A percentile compares a stretch with the other conserved stretches of the same genome.
These are phyloP conservation scores for Aureobasidium sp. DNA, from an alignment of 2,329 filamentous ascomycete genomes.

Conservation along the genomic window DNA sequence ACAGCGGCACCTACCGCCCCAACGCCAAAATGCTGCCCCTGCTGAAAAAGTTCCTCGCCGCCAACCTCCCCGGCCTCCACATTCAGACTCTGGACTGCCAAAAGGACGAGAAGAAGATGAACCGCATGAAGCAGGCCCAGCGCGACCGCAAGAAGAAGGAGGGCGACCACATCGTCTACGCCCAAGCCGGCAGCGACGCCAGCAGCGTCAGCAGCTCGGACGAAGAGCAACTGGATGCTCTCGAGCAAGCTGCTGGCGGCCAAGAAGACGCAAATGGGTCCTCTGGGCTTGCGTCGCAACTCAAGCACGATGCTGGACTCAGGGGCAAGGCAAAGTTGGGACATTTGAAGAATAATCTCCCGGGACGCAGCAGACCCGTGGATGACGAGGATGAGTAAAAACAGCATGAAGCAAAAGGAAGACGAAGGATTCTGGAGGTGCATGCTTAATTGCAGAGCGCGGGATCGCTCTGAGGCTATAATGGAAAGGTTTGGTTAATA, in stretches of 20 bases:
- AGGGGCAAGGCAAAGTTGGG: slow-evolving; percentile 8
- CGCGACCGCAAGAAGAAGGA: slow-evolving; percentile 63
- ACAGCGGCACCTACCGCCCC: slow-evolving; percentile 86
- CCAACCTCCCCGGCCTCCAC: slow-evolving; percentile 70
- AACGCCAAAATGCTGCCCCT: slow-evolving; percentile 68
- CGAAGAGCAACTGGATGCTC: slow-evolving; percentile 48
- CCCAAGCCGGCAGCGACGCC: slow-evolving; percentile 40
- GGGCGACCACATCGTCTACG: slow-evolving; percentile 47
- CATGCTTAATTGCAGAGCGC: background rate
- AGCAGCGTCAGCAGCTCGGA: slow-evolving; percentile 49
- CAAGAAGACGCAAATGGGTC: background rate
- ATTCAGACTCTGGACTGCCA: slow-evolving; percentile 68
- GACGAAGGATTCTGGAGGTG: background rate
- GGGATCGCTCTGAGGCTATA: background rate
- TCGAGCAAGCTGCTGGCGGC: background rate
- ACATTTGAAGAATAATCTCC: slow-evolving; percentile 7
- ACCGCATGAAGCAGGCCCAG: slow-evolving; percentile 69
- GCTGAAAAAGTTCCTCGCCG: slow-evolving; percentile 62
- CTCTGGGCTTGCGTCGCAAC: slow-evolving; percentile 9
- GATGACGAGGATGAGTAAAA: background rate
- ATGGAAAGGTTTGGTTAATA: background rate
- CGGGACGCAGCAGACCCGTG: background rate
- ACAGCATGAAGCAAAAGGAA: background rate
- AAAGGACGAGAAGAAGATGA: slow-evolving; percentile 63
- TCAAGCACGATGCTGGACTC: slow-evolving; percentile 14